Percentiles rank a stretch among this genome's conserved stretches.
These are phyloP conservation scores for Cotoneaster glaucophyllus DNA, from an alignment of 306 rosid genomes.

Conservation along the genomic window DNA sequence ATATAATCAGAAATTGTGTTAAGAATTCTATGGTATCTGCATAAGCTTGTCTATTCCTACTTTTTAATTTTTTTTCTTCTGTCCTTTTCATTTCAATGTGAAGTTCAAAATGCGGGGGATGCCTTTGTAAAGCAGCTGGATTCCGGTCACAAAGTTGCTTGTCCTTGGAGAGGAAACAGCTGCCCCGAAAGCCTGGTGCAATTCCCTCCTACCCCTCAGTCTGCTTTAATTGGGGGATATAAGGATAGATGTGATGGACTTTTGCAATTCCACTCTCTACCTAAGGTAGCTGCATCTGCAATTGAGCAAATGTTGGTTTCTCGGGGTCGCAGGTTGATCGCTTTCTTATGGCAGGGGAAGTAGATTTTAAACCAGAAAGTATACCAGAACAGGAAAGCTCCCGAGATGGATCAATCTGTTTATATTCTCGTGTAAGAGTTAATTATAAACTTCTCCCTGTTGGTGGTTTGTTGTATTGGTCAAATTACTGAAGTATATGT, in stretches of 20 bases:
- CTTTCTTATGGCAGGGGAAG: constrained; percentile 59
- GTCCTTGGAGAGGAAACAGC: constrained; percentile 95
- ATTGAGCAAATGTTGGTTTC: constrained; percentile 70
- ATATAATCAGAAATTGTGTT: constrained; percentile 3
- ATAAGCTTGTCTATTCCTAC: constrained; percentile 19
- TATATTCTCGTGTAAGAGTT: constrained; percentile 69
- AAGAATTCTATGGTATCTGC: constrained; percentile 1
- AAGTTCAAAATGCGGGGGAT: constrained; percentile 73
- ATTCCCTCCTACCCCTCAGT: constrained; percentile 87
- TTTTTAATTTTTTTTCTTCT: constrained; percentile 7
- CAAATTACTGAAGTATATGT: constrained; percentile 14
- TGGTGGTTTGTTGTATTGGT: constrained; percentile 1
- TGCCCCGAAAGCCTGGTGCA: constrained; percentile 99
- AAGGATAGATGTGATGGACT: constrained; percentile 99
- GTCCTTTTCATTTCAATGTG: constrained; percentile 24
- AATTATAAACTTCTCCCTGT: constrained; percentile 1
- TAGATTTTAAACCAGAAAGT: constrained; percentile 55
- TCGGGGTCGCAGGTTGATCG: constrained; percentile 73
- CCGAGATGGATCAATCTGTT: constrained; percentile 60
- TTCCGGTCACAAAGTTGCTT: constrained; percentile 64
- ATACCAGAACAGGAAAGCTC: constrained; percentile 64
- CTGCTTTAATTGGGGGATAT: constrained; percentile 85
- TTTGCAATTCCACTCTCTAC: constrained; percentile 70
- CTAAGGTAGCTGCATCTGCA: constrained; percentile 72
- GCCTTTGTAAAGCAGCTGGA: constrained; percentile 87